phyloP scores from a whole-genome alignment of 352 stramenopile genomes.

The Globisporangium camurandrum region DNA sequence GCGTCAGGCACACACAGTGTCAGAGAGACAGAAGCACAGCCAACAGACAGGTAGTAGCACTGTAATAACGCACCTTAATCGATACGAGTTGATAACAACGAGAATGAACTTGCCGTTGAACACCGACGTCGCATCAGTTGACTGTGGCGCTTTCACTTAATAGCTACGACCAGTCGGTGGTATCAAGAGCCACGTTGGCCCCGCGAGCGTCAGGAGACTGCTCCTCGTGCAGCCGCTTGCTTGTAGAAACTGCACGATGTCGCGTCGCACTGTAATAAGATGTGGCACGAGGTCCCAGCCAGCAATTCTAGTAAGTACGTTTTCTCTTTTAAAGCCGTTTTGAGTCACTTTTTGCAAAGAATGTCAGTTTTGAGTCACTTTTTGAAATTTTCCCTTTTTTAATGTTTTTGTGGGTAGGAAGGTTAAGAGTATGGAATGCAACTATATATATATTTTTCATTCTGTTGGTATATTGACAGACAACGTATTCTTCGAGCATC shows the following conservation, averaged over 20 bases:
- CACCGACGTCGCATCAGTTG: constrained; percentile 33
- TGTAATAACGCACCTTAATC: constrained; percentile 43
- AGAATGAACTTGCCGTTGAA: constrained; percentile 66
- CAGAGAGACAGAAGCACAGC: too few species aligned
- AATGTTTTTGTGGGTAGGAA: too few species aligned
- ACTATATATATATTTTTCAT: too few species aligned
- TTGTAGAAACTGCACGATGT: constrained; percentile 54
- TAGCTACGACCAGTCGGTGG: too few species aligned
- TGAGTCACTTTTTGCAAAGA: too few species aligned
- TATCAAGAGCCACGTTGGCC: constrained; percentile 54
- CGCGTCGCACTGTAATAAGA: constrained; percentile 46
- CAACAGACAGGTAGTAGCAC: background rate
- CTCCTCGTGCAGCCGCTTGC: constrained; percentile 67
- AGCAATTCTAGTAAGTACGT: too few species aligned
- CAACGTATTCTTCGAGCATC: too few species aligned
- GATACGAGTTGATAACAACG: constrained; percentile 68
- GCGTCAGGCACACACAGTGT: background rate
- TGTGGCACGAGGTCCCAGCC: constrained; percentile 51
- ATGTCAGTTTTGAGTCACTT: too few species aligned
- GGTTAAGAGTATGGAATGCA: too few species aligned
- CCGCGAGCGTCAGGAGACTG: constrained; percentile 56
- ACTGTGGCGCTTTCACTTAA: constrained; percentile 21
- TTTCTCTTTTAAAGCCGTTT: too few species aligned
- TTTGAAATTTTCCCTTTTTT: too few species aligned
- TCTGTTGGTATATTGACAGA: too few species aligned